Evolutionary conservation across 306 rosid genomes (phyloP).

Genomic region (Quercus dentata): DNA sequence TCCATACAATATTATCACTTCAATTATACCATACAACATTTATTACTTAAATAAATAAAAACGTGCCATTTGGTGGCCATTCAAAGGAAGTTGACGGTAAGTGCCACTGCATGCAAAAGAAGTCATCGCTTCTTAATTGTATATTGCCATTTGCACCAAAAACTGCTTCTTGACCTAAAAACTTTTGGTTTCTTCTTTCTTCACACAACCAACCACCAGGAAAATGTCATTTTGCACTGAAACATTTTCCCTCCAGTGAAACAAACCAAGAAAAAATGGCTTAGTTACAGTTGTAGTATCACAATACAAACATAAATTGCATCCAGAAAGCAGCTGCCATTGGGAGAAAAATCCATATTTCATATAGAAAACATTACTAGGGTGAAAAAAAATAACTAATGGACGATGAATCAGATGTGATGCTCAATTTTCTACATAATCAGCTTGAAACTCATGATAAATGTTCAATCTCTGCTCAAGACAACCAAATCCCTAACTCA

Average conservation of each 20-base stretch:
- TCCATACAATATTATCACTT: too few species aligned
- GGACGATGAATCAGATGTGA: conserved; percentile 6
- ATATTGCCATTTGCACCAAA: too few species aligned
- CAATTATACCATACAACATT: too few species aligned
- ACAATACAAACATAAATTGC: neutral
- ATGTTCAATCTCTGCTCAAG: neutral
- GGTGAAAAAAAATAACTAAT: neutral
- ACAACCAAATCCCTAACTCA: conserved; percentile 27
- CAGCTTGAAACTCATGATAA: neutral
- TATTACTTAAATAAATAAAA: too few species aligned
- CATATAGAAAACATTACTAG: conserved; percentile 4
- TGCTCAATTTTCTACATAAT: conserved; percentile 22
- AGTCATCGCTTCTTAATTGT: too few species aligned
- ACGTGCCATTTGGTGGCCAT: too few species aligned
- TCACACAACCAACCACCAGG: too few species aligned
- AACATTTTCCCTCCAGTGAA: neutral
- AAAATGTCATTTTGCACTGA: too few species aligned
- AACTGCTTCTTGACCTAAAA: too few species aligned
- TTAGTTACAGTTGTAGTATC: neutral
- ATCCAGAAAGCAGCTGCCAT: neutral
- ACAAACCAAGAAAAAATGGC: neutral
- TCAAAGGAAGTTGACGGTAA: too few species aligned
- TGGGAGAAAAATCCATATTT: neutral
- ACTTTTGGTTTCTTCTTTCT: too few species aligned
- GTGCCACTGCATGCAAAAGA: too few species aligned